Base-by-base conservation (phyloP, 2,329 filamentous ascomycete species). In the Aureobasidium pullulans region DNA sequence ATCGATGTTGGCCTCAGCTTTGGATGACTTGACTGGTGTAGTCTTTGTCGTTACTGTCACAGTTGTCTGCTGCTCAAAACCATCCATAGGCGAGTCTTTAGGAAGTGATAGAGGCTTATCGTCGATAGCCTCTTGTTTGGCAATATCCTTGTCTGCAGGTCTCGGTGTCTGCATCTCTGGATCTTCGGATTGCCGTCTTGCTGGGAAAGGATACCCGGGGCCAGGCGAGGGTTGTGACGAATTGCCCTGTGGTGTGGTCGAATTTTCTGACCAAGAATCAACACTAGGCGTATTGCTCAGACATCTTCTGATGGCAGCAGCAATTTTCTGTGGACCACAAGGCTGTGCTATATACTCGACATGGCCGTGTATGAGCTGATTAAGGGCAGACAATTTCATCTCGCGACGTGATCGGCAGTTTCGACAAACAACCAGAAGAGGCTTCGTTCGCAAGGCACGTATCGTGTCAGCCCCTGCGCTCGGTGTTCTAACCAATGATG, bases 281-380 rank as follows among this genome's bases (percentile, higher is more conserved):
- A 23, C 31, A 5, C 36, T 34, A 23, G 57, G 39, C 4, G 44
- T 49, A n/a, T 39, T 56, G 16, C 49, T 50, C 6, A 50, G 32
- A n/a, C 59, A 57, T 9, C 53, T 60, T 4, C 57, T 34, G 31
- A 57, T 47, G 28, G 60, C 57, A 13, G 48, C 40, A 4, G 50
- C 39, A 6, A 62, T 44, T 29, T 54, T 58, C 8, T 36, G 52
- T 13, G 60, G 60, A 32, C 60, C 60, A 44, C 47, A 62, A 11
- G 60, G 60, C 44, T 62, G 60, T 28, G 57, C 43, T 1, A 62
- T 31, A 31, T 60, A 62, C 28, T 60, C 60, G 19, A 62, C 44
- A 16, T 44, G 49, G 15, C 32, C 40, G 7, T 36, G 54, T 6
- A 47, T 23, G 31, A 61, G 42, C 23, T 58, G 56, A 8, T 50